Evolutionary conservation across 2,329 filamentous ascomycete genomes (phyloP).

Genomic region (Fusarium verrucosum): DNA sequence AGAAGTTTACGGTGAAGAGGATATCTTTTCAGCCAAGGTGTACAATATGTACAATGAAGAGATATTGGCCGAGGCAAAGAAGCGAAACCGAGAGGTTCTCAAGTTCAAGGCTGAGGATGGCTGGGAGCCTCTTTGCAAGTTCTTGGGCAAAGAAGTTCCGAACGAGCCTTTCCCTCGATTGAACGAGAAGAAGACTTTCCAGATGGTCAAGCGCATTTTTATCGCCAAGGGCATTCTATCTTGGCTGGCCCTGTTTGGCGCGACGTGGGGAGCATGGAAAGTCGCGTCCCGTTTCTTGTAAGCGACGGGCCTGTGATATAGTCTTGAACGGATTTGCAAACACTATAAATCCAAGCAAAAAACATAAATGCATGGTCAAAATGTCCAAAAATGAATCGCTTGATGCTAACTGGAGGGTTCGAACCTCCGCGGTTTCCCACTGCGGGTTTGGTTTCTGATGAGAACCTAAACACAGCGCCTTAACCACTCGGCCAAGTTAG

Average conservation of each 20-base stretch:
- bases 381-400: conserved; percentile 8
- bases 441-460: conserved; percentile 39
- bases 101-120: conserved; percentile 49
- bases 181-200: conserved; percentile 34
- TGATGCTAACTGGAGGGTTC: conserved; percentile 40
- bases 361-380: not conserved
- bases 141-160: conserved; percentile 38
- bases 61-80: conserved; percentile 45
- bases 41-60: conserved; percentile 35
- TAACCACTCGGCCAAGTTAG: conserved; percentile 42
- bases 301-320: not conserved
- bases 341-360: not conserved
- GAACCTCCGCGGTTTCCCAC: conserved; percentile 42
- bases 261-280: conserved; percentile 25
- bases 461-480: conserved; percentile 41
- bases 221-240: conserved; percentile 26
- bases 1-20: not conserved
- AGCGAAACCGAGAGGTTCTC: conserved; percentile 42
- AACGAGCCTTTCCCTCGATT: conserved; percentile 27
- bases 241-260: conserved; percentile 19
- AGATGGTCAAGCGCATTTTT: conserved; percentile 23
- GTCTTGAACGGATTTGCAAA: no score
- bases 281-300: conserved; percentile 1
- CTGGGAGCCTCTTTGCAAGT: conserved; percentile 56
- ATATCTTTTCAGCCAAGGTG: not conserved